These are phyloP conservation scores for Metschnikowia reukaufii DNA, from an alignment of 805 yeast species.

Conservation along the genomic window DNA sequence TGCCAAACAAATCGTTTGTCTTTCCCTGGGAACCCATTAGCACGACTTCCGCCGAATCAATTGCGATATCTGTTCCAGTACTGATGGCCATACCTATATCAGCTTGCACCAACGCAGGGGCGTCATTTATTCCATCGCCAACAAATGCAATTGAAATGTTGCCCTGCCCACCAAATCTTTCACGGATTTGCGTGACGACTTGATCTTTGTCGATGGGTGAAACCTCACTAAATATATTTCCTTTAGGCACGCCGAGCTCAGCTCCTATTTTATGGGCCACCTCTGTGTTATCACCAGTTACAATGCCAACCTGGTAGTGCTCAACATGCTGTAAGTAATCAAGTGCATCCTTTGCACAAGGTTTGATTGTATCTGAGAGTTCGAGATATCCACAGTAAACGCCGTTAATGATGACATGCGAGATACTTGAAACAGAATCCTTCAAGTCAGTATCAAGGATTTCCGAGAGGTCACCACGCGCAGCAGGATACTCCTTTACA, in stretches of 20 bases:
- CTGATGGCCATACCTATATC: conserved; percentile 90
- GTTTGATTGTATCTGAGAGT: conserved; percentile 65
- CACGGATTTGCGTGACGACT: conserved; percentile 59
- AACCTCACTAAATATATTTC: conserved; percentile 71
- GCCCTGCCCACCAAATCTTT: conserved; percentile 32
- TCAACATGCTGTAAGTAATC: conserved; percentile 46
- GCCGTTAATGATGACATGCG: conserved; percentile 60
- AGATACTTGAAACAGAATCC: conserved; percentile 42
- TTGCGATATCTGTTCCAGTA: conserved; percentile 93
- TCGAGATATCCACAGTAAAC: conserved; percentile 63
- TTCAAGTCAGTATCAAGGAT: conserved; percentile 16
- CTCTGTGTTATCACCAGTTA: conserved; percentile 78
- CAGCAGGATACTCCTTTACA: conserved; percentile 21
- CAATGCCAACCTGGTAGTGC: conserved; percentile 72
- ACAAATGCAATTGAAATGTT: conserved; percentile 69
- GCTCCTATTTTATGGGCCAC: conserved; percentile 66
- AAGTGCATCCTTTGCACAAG: conserved; percentile 63
- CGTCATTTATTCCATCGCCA: conserved; percentile 98
- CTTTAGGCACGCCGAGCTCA: conserved; percentile 62
- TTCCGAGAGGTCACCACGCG: conserved; percentile 10
- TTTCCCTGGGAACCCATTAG: conserved; percentile 45
- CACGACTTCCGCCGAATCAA: conserved; percentile 94
- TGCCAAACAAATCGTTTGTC: conserved; percentile 45
- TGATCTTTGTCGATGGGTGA: conserved; percentile 63
- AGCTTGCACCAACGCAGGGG: conserved; percentile 89